Evolutionary conservation across 352 stramenopile genomes (phyloP).

Genomic region (Blastocystis sp.): DNA sequence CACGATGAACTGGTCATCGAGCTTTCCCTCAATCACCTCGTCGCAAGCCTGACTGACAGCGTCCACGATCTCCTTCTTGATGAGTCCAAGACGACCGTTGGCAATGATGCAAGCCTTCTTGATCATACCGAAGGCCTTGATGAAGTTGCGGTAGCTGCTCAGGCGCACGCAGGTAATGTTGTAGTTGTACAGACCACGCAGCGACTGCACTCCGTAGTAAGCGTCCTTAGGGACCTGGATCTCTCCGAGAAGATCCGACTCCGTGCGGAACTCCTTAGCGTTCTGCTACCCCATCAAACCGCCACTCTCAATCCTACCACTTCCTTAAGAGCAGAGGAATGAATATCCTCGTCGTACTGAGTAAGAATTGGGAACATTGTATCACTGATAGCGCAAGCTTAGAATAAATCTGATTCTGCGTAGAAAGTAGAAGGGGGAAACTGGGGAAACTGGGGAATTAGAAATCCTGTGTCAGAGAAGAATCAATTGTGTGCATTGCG

Average conservation of each 20-base stretch:
- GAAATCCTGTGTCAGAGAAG: not conserved
- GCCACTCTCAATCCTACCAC: not conserved
- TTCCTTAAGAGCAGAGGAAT: not conserved
- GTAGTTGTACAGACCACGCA: slow-evolving; percentile 39
- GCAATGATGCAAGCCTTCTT: slow-evolving; percentile 52
- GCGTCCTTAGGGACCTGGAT: slow-evolving; percentile 34
- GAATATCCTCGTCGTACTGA: not conserved
- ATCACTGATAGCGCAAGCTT: not conserved
- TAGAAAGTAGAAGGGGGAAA: slow-evolving; percentile 15
- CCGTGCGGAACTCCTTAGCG: slow-evolving; percentile 7
- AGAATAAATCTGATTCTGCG: not conserved
- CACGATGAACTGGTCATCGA: slow-evolving; percentile 21
- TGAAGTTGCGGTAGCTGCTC: slow-evolving; percentile 42
- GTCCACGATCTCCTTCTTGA: slow-evolving; percentile 34
- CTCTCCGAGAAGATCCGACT: slow-evolving; percentile 45
- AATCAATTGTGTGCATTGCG: not conserved
- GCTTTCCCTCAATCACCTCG: slow-evolving; percentile 43
- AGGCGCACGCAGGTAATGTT: slow-evolving; percentile 43
- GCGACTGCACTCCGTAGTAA: slow-evolving; percentile 36
- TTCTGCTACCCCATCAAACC: not conserved
- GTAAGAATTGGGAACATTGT: slow-evolving; percentile 7
- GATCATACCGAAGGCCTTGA: slow-evolving; percentile 38
- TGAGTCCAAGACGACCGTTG: slow-evolving; percentile 27
- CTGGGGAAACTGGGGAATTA: not conserved
- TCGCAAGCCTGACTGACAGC: not conserved